Conservation (phyloP, 2,329 filamentous ascomycete species). For the Nothophoma quercina region DNA sequence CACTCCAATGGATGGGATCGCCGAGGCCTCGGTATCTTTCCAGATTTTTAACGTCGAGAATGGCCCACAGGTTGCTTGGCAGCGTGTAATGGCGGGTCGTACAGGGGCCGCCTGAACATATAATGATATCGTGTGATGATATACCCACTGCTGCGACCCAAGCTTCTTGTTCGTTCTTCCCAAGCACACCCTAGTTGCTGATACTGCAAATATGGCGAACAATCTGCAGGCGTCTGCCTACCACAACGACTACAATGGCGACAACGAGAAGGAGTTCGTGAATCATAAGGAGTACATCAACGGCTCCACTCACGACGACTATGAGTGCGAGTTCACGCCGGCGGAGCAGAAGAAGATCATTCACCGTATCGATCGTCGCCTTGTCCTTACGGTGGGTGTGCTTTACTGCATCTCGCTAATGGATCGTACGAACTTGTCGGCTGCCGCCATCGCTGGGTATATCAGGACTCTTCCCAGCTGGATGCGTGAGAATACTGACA, state of each 20-base stretch:
- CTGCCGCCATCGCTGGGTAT: constrained; percentile 74
- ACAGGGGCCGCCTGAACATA: constrained; percentile 24
- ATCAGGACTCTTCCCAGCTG: constrained; percentile 18
- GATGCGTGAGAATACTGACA: constrained; percentile 28
- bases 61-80: constrained; percentile 22
- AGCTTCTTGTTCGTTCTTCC: constrained; percentile 12
- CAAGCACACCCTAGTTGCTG: constrained; percentile 1
- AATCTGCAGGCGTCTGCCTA: constrained; percentile 6
- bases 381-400: constrained; percentile 58
- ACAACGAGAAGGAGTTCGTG: constrained; percentile 33
- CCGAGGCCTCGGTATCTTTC: constrained; percentile 39
- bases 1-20: constrained; percentile 14
- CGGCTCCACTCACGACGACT: constrained; percentile 32
- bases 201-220: constrained; percentile 16
- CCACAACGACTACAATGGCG: constrained; percentile 24
- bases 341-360: constrained; percentile 73
- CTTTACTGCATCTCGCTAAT: constrained; percentile 80
- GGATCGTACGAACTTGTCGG: constrained; percentile 80
- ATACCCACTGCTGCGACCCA: constrained; percentile 7
- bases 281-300: constrained; percentile 36
- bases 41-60: constrained; percentile 11
- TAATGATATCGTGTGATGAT: constrained; percentile 17
- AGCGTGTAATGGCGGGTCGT: constrained; percentile 20
- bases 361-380: constrained; percentile 68
- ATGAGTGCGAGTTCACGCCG: constrained; percentile 59